Evolutionary conservation across 306 rosid species (phyloP).

Genomic region (Quercus robur): DNA sequence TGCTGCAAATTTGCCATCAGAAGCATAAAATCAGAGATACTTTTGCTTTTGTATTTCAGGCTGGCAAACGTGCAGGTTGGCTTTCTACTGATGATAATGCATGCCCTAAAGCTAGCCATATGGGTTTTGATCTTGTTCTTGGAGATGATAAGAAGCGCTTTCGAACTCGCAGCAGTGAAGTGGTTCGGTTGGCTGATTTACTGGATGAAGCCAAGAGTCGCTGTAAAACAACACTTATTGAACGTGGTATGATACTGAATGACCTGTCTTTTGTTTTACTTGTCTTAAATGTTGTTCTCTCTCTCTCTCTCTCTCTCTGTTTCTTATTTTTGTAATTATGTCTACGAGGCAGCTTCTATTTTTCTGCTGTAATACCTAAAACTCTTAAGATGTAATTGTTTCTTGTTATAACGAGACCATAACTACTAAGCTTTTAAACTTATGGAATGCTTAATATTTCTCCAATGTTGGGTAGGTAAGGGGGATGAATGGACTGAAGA

Average conservation of each 20-base stretch:
- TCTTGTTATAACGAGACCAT: constrained; percentile 3
- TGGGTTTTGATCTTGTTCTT: constrained; percentile 95
- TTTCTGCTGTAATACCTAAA: neutral
- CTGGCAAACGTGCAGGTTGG: constrained; percentile 89
- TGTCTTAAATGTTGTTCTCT: neutral
- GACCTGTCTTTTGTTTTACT: neutral
- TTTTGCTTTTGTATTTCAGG: constrained; percentile 50
- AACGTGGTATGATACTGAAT: constrained; percentile 62
- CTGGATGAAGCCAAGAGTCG: constrained; percentile 98
- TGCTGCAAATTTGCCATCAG: constrained; percentile 7
- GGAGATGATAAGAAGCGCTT: constrained; percentile 96
- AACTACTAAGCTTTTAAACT: constrained; percentile 14
- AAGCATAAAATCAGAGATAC: constrained; percentile 16
- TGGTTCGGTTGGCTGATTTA: constrained; percentile 85
- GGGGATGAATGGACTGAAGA: constrained; percentile 63
- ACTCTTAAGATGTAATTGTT: neutral
- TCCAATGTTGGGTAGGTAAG: constrained; percentile 37
- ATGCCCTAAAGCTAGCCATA: constrained; percentile 74
- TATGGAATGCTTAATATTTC: constrained; percentile 1
- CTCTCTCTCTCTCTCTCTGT: neutral
- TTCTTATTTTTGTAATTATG: constrained; percentile 12
- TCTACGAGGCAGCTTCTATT: neutral
- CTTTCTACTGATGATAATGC: constrained; percentile 50
- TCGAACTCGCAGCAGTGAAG: constrained; percentile 81
- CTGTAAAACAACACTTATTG: constrained; percentile 66